Conservation (phyloP, 2,329 filamentous ascomycete species). For the Colletotrichum liriopes region DNA sequence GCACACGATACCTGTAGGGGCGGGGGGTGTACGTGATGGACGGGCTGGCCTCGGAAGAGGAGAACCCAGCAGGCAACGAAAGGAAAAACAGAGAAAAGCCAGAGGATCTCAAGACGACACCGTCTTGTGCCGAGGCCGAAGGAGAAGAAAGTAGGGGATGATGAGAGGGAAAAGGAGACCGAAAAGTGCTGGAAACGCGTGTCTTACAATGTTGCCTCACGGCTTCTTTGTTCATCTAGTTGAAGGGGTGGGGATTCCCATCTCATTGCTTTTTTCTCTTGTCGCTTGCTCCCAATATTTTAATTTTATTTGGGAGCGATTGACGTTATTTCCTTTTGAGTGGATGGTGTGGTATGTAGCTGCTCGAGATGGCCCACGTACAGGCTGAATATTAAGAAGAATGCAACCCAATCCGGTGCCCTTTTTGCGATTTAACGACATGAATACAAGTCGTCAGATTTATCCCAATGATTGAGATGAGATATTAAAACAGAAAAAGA, state of each 20-base stretch:
- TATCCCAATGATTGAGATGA: not conserved
- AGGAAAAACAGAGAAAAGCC: slow-evolving; percentile 20
- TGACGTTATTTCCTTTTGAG: not conserved
- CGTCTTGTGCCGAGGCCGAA: slow-evolving; percentile 10
- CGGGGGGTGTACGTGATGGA: slow-evolving; percentile 31
- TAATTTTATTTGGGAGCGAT: not conserved
- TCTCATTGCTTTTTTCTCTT: slow-evolving; percentile 36
- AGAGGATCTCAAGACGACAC: slow-evolving; percentile 4
- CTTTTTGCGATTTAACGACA: not conserved
- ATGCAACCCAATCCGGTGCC: not conserved
- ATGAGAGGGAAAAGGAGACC: slow-evolving; percentile 8
- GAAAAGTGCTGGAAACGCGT: slow-evolving; percentile 40
- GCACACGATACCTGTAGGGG: slow-evolving; percentile 26
- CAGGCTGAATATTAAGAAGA: slow-evolving; percentile 33
- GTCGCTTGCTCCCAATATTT: slow-evolving; percentile 4
- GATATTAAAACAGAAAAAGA: not conserved
- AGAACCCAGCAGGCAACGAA: not conserved
- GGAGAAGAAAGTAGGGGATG: not conserved
- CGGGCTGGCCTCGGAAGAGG: not conserved
- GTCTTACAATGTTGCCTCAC: slow-evolving; percentile 51
- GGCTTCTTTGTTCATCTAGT: slow-evolving; percentile 50
- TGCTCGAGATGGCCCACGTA: slow-evolving; percentile 20
- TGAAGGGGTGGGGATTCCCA: slow-evolving; percentile 6
- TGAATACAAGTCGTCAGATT: not conserved
- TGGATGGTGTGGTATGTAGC: slow-evolving; percentile 26